These are phyloP conservation scores for Cyathus striatus DNA, from an alignment of 768 basidiomycete genomes.

Conservation along the genomic window DNA sequence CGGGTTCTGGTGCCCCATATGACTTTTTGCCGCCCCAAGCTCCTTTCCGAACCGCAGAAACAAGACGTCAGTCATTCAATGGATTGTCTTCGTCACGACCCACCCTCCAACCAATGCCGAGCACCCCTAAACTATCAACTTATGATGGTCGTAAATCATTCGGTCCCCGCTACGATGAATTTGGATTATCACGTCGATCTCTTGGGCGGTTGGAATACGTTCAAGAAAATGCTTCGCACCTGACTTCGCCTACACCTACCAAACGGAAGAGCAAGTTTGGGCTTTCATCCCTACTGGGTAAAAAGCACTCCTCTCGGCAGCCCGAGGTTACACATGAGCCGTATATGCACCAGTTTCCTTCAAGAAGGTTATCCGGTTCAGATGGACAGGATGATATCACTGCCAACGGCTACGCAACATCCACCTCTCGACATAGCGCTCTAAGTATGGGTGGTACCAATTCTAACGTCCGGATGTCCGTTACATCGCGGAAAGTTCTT, in stretches of 20 bases:
- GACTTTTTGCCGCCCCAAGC: constrained; percentile 60
- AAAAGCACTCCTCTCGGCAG: constrained; percentile 31
- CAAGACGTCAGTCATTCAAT: constrained; percentile 72
- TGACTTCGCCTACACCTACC: constrained; percentile 28
- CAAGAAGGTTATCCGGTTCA: constrained; percentile 36
- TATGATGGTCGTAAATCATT: constrained; percentile 30
- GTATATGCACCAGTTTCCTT: constrained; percentile 42
- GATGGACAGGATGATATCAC: constrained; percentile 46
- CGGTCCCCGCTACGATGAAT: constrained; percentile 59
- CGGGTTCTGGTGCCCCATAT: constrained; percentile 36
- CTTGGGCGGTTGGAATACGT: constrained; percentile 39
- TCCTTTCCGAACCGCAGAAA: constrained; percentile 53
- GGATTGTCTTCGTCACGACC: constrained; percentile 61
- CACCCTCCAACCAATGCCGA: constrained; percentile 50
- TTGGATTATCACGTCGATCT: constrained; percentile 62
- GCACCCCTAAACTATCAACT: constrained; percentile 21
- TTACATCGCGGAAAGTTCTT: constrained; percentile 63
- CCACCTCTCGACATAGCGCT: constrained; percentile 47
- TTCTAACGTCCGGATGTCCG: constrained; percentile 48
- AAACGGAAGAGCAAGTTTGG: constrained; percentile 78
- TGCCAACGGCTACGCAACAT: constrained; percentile 40
- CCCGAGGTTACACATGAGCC: constrained; percentile 28
- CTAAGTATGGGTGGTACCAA: constrained; percentile 30
- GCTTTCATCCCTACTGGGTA: constrained; percentile 62
- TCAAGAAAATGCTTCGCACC: constrained; percentile 19